phyloP scores from a whole-genome alignment of 352 stramenopile genomes.

The Globisporangium spiculum region DNA sequence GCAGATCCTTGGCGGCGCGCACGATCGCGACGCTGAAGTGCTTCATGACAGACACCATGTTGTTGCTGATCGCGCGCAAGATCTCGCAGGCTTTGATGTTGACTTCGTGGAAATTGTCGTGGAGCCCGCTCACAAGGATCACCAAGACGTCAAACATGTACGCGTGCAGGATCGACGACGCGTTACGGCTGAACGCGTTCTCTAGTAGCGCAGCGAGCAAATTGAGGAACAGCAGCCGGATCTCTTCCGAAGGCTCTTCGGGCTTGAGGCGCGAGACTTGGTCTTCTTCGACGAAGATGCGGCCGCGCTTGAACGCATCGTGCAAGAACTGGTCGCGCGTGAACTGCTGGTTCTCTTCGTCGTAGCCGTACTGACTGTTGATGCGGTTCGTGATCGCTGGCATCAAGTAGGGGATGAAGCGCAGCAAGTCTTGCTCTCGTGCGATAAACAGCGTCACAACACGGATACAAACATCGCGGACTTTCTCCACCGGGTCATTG shows the following conservation, averaged over 20 bases:
- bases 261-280: constrained; percentile 42
- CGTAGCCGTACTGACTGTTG: constrained; percentile 60
- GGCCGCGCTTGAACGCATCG: constrained; percentile 70
- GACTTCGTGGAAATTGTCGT: constrained; percentile 87
- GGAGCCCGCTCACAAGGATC: constrained; percentile 60
- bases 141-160: constrained; percentile 81
- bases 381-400: constrained; percentile 65
- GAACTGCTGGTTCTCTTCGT: constrained; percentile 78
- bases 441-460: constrained; percentile 47
- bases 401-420: constrained; percentile 72
- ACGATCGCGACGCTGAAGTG: constrained; percentile 91
- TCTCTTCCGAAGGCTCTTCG: constrained; percentile 72
- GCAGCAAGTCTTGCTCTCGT: constrained; percentile 53
- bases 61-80: constrained; percentile 41
- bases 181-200: constrained; percentile 44
- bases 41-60: constrained; percentile 92
- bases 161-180: constrained; percentile 73
- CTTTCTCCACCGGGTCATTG: constrained; percentile 78
- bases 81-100: constrained; percentile 72
- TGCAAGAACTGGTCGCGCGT: constrained; percentile 65
- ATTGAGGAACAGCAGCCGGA: constrained; percentile 59
- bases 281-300: constrained; percentile 50
- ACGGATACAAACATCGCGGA: constrained; percentile 66
- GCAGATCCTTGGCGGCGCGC: constrained; percentile 70
- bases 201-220: constrained; percentile 50